Evolutionary conservation across 148 eudicot genomes (phyloP).

Genomic region (Rhododendron molle): DNA sequence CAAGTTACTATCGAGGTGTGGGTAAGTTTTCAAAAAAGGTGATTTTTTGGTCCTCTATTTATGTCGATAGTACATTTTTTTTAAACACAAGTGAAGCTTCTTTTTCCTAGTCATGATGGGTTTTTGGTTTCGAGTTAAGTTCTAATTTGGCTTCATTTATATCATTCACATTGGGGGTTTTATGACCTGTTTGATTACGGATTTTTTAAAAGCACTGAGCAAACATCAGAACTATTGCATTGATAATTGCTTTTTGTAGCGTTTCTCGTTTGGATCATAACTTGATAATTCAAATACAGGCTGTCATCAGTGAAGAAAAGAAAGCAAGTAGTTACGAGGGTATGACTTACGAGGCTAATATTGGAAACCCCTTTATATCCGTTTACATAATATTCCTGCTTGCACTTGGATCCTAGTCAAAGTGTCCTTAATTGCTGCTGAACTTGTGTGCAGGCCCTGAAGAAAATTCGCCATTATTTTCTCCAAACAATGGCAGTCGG

Average conservation of each 20-base stretch:
- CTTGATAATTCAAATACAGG: conserved; percentile 39
- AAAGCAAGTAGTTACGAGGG: conserved; percentile 44
- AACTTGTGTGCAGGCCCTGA: conserved; percentile 51
- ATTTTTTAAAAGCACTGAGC: background rate
- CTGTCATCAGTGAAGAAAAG: conserved; percentile 61
- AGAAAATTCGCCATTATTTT: conserved; percentile 66
- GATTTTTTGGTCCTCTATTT: background rate
- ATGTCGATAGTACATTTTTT: background rate
- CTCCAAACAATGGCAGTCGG: conserved; percentile 52
- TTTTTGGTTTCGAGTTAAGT: background rate
- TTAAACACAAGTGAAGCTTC: background rate
- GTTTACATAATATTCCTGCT: background rate
- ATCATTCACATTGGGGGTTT: background rate
- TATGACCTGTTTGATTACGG: background rate
- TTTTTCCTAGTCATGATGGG: background rate
- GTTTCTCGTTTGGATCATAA: conserved; percentile 6
- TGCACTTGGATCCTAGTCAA: conserved; percentile 6
- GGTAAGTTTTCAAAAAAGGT: background rate
- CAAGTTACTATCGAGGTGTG: background rate
- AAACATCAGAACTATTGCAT: conserved; percentile 1
- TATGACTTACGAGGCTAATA: conserved; percentile 20
- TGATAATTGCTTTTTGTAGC: background rate
- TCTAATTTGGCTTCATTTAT: background rate
- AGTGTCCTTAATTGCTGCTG: conserved; percentile 2
- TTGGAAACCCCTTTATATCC: background rate